These are phyloP conservation scores for Laguncularia racemosa DNA, from an alignment of 345 rosid species.

Conservation along the genomic window DNA sequence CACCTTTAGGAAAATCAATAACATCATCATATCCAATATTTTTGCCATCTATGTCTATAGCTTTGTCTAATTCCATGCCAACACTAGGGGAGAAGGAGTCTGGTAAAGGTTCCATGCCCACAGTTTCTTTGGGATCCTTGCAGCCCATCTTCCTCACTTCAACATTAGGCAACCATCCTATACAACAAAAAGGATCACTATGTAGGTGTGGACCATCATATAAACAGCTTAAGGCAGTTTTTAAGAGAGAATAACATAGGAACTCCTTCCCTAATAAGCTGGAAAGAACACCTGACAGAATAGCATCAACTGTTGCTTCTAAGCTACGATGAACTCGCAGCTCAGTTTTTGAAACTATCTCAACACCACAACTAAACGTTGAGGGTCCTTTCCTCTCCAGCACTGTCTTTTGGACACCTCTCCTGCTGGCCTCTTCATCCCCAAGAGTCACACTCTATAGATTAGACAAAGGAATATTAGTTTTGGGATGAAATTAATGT, in stretches of 20 bases:
- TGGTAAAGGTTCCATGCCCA: slow-evolving; percentile 16
- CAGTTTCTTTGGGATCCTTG: slow-evolving; percentile 24
- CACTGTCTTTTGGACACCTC: slow-evolving; percentile 85
- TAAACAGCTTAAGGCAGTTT: background rate
- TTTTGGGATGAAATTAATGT: background rate
- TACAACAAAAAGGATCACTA: slow-evolving; percentile 14
- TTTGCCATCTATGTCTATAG: slow-evolving; percentile 20
- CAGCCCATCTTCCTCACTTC: slow-evolving; percentile 59
- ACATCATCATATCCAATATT: slow-evolving; percentile 16
- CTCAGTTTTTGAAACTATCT: slow-evolving; percentile 74
- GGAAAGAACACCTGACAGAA: slow-evolving; percentile 51
- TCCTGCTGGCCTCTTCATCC: slow-evolving; percentile 78
- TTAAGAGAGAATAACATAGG: no score
- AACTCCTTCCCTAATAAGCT: background rate
- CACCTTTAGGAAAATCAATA: slow-evolving; percentile 23
- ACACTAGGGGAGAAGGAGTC: slow-evolving; percentile 16
- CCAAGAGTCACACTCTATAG: slow-evolving; percentile 82
- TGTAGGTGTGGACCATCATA: background rate
- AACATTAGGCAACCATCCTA: slow-evolving; percentile 57
- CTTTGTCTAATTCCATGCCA: slow-evolving; percentile 25
- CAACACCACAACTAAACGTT: slow-evolving; percentile 71
- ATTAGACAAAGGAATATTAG: background rate
- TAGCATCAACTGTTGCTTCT: slow-evolving; percentile 83
- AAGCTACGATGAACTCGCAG: slow-evolving; percentile 82
- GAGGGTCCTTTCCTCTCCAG: slow-evolving; percentile 87